These are phyloP conservation scores for Nigrograna mackinnonii DNA, from an alignment of 2,329 filamentous ascomycete genomes.

Conservation along the genomic window DNA sequence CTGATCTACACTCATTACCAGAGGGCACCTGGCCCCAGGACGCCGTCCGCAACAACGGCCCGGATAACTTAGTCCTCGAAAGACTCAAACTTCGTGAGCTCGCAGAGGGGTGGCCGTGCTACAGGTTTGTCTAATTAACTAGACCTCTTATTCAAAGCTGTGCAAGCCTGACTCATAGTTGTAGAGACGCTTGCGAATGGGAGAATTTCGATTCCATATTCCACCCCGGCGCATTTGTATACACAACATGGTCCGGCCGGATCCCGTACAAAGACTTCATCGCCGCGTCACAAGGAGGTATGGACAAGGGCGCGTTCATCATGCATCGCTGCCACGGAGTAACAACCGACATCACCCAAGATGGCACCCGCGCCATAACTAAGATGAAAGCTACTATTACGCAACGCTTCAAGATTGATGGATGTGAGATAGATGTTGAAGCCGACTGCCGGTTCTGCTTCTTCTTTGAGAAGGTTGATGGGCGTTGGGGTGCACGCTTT, in stretches of 20 bases:
- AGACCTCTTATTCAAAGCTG: too few species aligned
- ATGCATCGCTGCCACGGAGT: conserved; percentile 50
- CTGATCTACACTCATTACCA: too few species aligned
- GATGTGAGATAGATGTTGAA: conserved; percentile 50
- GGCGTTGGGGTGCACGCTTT: conserved; percentile 5
- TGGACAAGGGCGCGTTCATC: conserved; percentile 49
- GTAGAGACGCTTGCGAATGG: conserved; percentile 48
- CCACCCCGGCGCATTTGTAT: conserved; percentile 52
- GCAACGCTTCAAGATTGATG: conserved; percentile 50
- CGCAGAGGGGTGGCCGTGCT: too few species aligned
- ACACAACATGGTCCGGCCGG: conserved; percentile 56
- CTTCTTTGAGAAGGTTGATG: conserved; percentile 43
- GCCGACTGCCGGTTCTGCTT: conserved; percentile 40
- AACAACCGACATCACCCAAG: conserved; percentile 47
- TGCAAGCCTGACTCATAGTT: too few species aligned
- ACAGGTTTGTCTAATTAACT: too few species aligned
- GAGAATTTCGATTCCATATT: conserved; percentile 57
- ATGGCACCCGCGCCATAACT: conserved; percentile 47
- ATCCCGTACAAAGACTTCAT: conserved; percentile 45
- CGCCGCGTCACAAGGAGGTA: conserved; percentile 41
- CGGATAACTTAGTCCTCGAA: too few species aligned
- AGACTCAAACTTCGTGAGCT: too few species aligned
- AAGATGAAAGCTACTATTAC: conserved; percentile 58
- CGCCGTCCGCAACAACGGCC: too few species aligned
- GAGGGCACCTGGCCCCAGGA: too few species aligned